A percentile compares a stretch with the other conserved stretches of the same genome.
phyloP scores from a whole-genome alignment of 805 yeast genomes.

The Metschnikowia similis region DNA sequence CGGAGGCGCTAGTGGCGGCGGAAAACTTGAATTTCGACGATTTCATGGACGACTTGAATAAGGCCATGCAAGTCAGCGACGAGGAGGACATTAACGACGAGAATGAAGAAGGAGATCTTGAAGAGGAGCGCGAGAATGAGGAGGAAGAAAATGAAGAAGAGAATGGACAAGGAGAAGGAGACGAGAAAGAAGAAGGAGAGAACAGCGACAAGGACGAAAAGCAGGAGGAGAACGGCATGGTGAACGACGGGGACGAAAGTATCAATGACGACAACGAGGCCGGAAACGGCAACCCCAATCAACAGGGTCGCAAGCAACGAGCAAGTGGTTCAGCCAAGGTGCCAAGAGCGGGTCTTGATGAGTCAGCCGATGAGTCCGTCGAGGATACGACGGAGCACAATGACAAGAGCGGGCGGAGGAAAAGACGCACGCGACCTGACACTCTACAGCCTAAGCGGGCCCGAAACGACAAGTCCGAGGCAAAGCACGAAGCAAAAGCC shows the following conservation, averaged over 20 bases:
- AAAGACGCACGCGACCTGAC: neutral
- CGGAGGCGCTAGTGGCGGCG: slow-evolving; percentile 38
- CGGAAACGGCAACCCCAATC: neutral
- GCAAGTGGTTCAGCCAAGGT: neutral
- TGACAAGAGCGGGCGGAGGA: neutral
- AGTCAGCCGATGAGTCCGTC: neutral
- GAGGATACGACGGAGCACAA: neutral
- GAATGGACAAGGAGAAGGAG: neutral
- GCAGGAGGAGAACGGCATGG: slow-evolving; percentile 1
- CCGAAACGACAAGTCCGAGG: neutral
- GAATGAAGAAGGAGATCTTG: slow-evolving; percentile 8
- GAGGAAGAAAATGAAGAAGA: slow-evolving; percentile 12
- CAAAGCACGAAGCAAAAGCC: neutral
- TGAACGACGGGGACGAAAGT: neutral
- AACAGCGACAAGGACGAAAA: neutral
- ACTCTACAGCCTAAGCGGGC: slow-evolving; percentile 3
- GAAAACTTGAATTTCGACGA: slow-evolving; percentile 33
- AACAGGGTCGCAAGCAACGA: neutral
- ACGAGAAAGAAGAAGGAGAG: neutral
- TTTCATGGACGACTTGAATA: slow-evolving; percentile 30
- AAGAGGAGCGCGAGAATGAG: slow-evolving; percentile 11
- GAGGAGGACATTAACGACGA: slow-evolving; percentile 2
- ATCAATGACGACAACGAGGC: neutral
- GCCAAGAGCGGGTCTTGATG: neutral
- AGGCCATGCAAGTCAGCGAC: slow-evolving; percentile 8